phyloP scores from a whole-genome alignment of 169 alveolate genomes.

The Neospora caninum region DNA sequence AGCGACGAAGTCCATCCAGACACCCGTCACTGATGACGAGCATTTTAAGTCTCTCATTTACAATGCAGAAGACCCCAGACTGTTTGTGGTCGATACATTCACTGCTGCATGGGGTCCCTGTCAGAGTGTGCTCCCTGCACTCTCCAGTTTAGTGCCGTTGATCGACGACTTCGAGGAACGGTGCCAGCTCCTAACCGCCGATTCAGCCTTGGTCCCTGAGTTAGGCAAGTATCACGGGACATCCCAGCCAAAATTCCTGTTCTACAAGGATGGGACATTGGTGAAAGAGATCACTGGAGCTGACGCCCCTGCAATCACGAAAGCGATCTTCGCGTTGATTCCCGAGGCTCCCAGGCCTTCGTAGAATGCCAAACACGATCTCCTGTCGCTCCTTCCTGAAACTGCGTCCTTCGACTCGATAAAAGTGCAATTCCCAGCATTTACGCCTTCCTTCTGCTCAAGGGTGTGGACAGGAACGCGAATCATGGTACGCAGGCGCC shows the following conservation, averaged over 20 bases:
- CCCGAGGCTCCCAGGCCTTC: background rate
- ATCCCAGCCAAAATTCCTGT: conserved; percentile 28
- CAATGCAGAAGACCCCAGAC: conserved; percentile 21
- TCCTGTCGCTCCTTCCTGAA: no score
- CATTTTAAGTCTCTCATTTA: conserved; percentile 29
- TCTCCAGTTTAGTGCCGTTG: background rate
- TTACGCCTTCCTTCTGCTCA: no score
- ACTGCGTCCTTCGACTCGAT: no score
- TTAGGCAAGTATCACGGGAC: background rate
- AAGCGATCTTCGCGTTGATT: background rate
- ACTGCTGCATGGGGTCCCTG: conserved; percentile 37
- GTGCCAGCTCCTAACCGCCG: conserved; percentile 29
- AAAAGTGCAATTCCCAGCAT: no score
- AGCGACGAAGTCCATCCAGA: conserved; percentile 1
- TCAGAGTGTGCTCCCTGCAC: conserved; percentile 15
- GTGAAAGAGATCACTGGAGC: conserved; percentile 37
- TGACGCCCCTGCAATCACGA: conserved; percentile 25
- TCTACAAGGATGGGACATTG: conserved; percentile 42
- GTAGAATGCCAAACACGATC: no score
- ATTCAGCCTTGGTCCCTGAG: conserved; percentile 36
- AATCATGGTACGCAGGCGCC: no score
- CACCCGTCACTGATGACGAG: conserved; percentile 13
- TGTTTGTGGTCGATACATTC: conserved; percentile 40
- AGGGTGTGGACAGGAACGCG: no score
- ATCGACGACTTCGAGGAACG: conserved; percentile 38